Conservation (phyloP, 306 rosid genomes). For the apple (Malus domestica) region ASM211411v1 NC_041798.1:14047001-14047500, state of each 20-base stretch:
- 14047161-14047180: conserved; percentile 75
- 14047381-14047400: neutral
- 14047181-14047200: conserved; percentile 90
- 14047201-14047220: conserved; percentile 83
- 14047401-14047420: neutral
- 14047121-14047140: neutral
- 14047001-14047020: neutral
- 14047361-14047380: neutral
- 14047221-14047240: conserved; percentile 60
- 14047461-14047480: conserved; percentile 56
- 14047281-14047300: neutral
- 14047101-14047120: neutral
- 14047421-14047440: neutral
- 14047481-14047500: conserved; percentile 66
- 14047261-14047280: neutral
- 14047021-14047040: neutral
- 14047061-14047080: neutral
- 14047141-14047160: conserved; percentile 30
- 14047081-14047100: conserved; percentile 1
- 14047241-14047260: conserved; percentile 8
- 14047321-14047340: neutral
- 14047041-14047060: neutral
- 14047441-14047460: neutral
- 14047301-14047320: neutral
- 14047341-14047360: neutral